A percentile compares a stretch with the other conserved stretches of the same genome.
Conservation (phyloP, 1,284 basidiomycete genomes). For the Ceratobasidium sp. region DNA sequence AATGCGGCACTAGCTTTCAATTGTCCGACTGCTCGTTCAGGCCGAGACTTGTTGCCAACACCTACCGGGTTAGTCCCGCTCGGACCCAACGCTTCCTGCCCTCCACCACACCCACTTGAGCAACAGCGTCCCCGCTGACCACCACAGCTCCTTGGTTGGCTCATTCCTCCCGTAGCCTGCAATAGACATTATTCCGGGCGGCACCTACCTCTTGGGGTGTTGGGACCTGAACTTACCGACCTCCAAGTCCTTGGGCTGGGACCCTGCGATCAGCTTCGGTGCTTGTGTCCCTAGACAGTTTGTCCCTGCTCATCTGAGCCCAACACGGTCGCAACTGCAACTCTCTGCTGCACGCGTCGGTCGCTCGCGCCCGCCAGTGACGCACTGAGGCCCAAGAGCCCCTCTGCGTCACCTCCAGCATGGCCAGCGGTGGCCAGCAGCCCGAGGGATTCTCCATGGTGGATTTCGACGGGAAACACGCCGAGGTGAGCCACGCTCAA, state of each 20-base stretch:
- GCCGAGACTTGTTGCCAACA: constrained; percentile 17
- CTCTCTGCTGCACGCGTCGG: constrained; percentile 32
- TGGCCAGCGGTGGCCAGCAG: constrained; percentile 36
- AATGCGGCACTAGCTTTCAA: constrained; percentile 14
- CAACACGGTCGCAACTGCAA: constrained; percentile 33
- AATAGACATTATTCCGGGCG: constrained; percentile 38
- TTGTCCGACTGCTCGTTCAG: constrained; percentile 6
- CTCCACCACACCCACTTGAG: constrained; percentile 1
- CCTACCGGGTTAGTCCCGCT: constrained; percentile 21
- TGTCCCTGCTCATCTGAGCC: constrained; percentile 37
- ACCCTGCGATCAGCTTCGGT: constrained; percentile 41
- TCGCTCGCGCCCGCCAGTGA: constrained; percentile 34
- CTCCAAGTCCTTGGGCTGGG: constrained; percentile 18
- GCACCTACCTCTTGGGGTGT: constrained; percentile 34
- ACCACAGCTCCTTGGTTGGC: constrained; percentile 1
- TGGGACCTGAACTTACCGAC: constrained; percentile 38
- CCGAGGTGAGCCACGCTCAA: constrained; percentile 27
- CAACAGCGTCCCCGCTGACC: background rate
- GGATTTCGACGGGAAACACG: constrained; percentile 38
- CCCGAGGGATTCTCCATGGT: constrained; percentile 29
- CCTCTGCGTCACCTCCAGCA: constrained; percentile 35
- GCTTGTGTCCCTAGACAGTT: constrained; percentile 27
- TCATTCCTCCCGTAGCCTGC: constrained; percentile 7
- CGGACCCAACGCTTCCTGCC: constrained; percentile 26
- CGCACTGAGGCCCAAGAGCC: constrained; percentile 37